Percentiles rank a stretch among this genome's conserved stretches.
phyloP scores from a whole-genome alignment of 805 yeast species.

The Suhomyces emberorum region DNA sequence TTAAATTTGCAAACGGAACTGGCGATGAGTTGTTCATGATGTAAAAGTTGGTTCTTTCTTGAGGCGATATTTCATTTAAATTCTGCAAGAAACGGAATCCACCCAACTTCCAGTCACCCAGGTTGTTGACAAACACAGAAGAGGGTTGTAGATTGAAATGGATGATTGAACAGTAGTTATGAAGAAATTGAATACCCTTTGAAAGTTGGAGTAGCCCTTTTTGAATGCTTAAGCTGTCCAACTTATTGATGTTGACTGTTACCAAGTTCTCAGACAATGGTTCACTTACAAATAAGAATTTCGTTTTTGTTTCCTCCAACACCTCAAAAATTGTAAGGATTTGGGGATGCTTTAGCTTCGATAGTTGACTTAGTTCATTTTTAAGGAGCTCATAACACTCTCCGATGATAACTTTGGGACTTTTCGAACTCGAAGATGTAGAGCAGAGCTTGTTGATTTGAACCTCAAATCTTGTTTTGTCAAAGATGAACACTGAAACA shows the following conservation, averaged over 20 bases:
- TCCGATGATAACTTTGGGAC: conserved; percentile 49
- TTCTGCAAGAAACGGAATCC: conserved; percentile 58
- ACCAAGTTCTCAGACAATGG: conserved; percentile 57
- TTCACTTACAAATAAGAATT: conserved; percentile 83
- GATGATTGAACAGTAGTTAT: conserved; percentile 66
- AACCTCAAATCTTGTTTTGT: conserved; percentile 69
- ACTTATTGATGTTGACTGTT: conserved; percentile 28
- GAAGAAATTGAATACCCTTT: conserved; percentile 79
- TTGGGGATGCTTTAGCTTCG: conserved; percentile 87
- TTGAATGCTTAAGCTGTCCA: conserved; percentile 71
- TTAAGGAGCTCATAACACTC: conserved; percentile 66
- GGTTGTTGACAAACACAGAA: conserved; percentile 71
- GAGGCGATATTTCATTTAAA: conserved; percentile 46
- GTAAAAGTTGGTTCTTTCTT: conserved; percentile 54
- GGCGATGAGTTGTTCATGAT: conserved; percentile 73
- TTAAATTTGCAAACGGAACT: conserved; percentile 72
- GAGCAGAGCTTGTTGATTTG: conserved; percentile 40
- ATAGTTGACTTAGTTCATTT: conserved; percentile 64
- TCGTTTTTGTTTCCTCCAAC: conserved; percentile 76
- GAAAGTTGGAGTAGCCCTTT: conserved; percentile 80
- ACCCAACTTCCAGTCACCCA: conserved; percentile 90
- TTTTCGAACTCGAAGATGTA: conserved; percentile 30
- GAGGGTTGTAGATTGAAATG: conserved; percentile 79
- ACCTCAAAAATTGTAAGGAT: conserved; percentile 83
- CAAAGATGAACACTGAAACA: conserved; percentile 85